These are phyloP conservation scores for Globisporangium viniferum DNA, from an alignment of 352 stramenopile species.

Conservation along the genomic window DNA sequence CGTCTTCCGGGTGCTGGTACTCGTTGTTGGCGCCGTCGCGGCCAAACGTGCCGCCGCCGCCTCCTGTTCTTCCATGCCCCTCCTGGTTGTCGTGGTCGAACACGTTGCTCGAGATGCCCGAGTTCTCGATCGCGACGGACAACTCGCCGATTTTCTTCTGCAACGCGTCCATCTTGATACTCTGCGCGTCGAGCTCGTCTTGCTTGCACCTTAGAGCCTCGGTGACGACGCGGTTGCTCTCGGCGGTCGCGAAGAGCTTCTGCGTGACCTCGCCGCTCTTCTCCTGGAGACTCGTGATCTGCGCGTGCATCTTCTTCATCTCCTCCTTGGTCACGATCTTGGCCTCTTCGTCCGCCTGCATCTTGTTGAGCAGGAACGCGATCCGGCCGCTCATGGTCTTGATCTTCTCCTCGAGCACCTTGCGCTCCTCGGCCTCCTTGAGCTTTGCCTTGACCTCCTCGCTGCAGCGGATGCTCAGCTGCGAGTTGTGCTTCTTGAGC, in stretches of 20 bases:
- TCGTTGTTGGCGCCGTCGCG: constrained; percentile 20
- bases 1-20: constrained; percentile 54
- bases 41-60: constrained; percentile 4
- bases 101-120: constrained; percentile 22
- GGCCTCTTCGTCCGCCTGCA: constrained; percentile 95
- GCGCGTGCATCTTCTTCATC: constrained; percentile 92
- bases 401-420: constrained; percentile 93
- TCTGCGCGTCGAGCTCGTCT: constrained; percentile 86
- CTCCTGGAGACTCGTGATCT: constrained; percentile 87
- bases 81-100: constrained; percentile 27
- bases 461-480: constrained; percentile 89
- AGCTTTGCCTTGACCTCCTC: constrained; percentile 94
- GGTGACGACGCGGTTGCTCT: constrained; percentile 92
- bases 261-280: constrained; percentile 86
- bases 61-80: constrained; percentile 9
- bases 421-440: constrained; percentile 88
- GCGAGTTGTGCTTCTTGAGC: constrained; percentile 95
- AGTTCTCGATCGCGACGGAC: constrained; percentile 53
- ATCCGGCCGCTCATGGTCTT: constrained; percentile 91
- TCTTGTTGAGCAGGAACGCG: constrained; percentile 95
- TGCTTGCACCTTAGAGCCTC: constrained; percentile 88
- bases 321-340: constrained; percentile 93
- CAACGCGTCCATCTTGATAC: constrained; percentile 79
- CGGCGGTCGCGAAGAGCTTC: constrained; percentile 88
- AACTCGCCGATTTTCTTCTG: constrained; percentile 72